Conservation (phyloP, 1,139 yeast species). For the Arxiozyma telluris region DNA sequence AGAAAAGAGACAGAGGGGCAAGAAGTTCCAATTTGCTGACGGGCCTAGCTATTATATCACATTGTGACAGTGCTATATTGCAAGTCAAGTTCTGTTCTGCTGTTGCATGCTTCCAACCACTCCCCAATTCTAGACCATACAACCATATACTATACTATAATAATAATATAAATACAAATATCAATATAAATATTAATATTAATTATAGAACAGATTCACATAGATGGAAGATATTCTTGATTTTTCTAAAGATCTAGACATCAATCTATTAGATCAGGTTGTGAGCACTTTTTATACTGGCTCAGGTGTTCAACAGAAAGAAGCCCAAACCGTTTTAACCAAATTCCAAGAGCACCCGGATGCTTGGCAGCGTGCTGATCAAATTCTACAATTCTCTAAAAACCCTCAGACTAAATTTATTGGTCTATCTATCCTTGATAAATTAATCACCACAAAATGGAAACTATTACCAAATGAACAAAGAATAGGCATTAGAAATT, state of each 20-base stretch:
- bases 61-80: no score
- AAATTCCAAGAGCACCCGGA: conserved; percentile 92
- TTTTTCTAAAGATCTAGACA: conserved; percentile 76
- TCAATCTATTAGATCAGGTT: conserved; percentile 67
- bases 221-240: conserved; percentile 77
- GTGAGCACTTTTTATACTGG: conserved; percentile 85
- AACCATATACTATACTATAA: no score
- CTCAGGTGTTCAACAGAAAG: conserved; percentile 68
- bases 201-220: neutral
- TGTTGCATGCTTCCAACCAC: no score
- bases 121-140: no score
- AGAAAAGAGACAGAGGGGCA: no score
- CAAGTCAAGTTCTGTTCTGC: no score
- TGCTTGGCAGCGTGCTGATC: conserved; percentile 92
- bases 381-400: conserved; percentile 67
- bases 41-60: no score
- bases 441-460: conserved; percentile 87
- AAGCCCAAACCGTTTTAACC: conserved; percentile 76
- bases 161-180: no score
- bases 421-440: conserved; percentile 83
- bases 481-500: conserved; percentile 80
- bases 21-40: no score
- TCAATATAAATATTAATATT: no score
- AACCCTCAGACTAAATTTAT: conserved; percentile 87
- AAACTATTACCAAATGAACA: conserved; percentile 83